A percentile compares a stretch with the other conserved stretches of the same genome.
phyloP scores from a whole-genome alignment of 768 basidiomycete species.

The Leccinum arenicola region DNA sequence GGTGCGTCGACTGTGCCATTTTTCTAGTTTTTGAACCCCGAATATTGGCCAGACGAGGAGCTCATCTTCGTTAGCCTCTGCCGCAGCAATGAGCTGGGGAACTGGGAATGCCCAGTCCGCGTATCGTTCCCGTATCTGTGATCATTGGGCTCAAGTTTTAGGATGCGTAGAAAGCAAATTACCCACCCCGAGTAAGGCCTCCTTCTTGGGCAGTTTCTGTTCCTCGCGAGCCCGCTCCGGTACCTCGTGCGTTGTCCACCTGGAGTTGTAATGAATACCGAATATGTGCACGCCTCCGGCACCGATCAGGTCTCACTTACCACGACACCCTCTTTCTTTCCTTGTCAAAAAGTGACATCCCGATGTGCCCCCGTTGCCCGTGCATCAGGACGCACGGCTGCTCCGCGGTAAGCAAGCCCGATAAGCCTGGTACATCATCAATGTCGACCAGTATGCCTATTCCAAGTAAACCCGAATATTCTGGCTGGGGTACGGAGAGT shows the following conservation, averaged over 20 bases:
- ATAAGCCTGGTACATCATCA: conserved; percentile 22
- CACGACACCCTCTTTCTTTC: conserved; percentile 23
- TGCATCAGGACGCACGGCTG: conserved; percentile 30
- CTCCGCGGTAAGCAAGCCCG: conserved; percentile 17
- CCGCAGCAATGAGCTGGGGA: conserved; percentile 24
- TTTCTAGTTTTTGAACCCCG: conserved; percentile 21
- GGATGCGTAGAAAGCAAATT: background rate
- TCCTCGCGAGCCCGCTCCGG: conserved; percentile 27
- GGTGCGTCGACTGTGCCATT: conserved; percentile 24
- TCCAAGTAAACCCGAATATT: conserved; percentile 30
- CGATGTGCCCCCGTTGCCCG: conserved; percentile 26
- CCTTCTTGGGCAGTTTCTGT: conserved; percentile 25
- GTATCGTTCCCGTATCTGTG: conserved; percentile 27
- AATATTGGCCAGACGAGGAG: conserved; percentile 31
- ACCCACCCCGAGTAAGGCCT: conserved; percentile 19
- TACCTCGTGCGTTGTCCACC: conserved; percentile 32
- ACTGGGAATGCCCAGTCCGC: conserved; percentile 28
- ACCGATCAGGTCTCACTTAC: conserved; percentile 8
- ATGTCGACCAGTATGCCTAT: conserved; percentile 19
- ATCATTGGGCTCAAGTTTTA: background rate
- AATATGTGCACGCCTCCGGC: background rate
- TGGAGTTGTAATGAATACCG: conserved; percentile 1
- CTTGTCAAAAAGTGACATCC: conserved; percentile 28
- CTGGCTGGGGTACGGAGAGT: conserved; percentile 18
- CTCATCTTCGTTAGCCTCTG: conserved; percentile 14